A percentile compares a stretch with the other conserved stretches of the same genome.
Evolutionary conservation across 208 protist species (phyloP).

Genomic region (Acanthamoeba lenticulata): DNA sequence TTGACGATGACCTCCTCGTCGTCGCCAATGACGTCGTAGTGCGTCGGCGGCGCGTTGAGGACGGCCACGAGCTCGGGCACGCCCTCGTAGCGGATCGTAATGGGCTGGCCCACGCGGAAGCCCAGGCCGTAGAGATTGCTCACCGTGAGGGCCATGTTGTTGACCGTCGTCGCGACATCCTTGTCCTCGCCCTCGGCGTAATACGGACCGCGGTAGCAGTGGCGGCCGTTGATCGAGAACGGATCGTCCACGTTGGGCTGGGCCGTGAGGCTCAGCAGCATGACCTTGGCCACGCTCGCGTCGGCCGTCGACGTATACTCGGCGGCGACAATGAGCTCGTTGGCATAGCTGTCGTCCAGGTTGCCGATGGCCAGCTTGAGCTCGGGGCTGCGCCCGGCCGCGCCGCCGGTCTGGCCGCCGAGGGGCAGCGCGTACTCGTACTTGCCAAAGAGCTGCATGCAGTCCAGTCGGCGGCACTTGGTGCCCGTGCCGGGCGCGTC

Average conservation of each 20-base stretch:
- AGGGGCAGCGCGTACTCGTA: neutral
- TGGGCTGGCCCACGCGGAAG: neutral
- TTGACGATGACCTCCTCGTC: neutral
- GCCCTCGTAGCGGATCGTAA: neutral
- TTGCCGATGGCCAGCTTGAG: slow-evolving; percentile 2
- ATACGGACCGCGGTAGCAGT: neutral
- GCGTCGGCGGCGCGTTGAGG: neutral
- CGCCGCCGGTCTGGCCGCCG: neutral
- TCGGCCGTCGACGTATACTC: neutral
- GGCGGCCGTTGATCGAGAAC: neutral
- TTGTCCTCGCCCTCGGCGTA: neutral
- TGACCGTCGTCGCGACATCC: neutral
- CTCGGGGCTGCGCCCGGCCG: neutral
- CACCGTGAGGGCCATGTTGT: neutral
- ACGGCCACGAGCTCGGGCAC: neutral
- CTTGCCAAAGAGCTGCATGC: neutral
- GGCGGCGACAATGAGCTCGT: neutral
- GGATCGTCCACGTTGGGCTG: neutral
- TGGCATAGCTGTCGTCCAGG: neutral
- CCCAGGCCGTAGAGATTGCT: neutral
- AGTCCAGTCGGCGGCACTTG: neutral
- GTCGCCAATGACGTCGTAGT: neutral
- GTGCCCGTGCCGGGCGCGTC: neutral
- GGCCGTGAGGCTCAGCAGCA: neutral
- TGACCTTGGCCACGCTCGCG: neutral